Conservation (phyloP, 306 rosid species). For the Betula pendula region DNA sequence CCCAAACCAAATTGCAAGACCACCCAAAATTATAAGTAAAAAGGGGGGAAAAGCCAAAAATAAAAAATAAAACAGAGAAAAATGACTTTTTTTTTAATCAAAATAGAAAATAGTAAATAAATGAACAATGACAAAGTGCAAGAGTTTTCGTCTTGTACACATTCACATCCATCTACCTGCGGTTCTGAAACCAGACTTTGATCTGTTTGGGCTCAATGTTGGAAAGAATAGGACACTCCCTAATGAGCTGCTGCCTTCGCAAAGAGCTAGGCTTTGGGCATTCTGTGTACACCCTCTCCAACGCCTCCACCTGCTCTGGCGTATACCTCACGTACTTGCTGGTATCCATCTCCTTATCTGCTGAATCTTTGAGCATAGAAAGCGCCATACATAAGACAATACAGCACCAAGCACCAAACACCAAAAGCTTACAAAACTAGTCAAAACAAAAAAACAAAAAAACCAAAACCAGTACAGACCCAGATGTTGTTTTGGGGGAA, state of each 20-base stretch:
- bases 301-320: conserved; percentile 93
- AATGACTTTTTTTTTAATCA: not conserved
- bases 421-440: conserved; percentile 6
- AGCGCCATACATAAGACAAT: conserved; percentile 55
- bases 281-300: conserved; percentile 91
- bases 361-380: conserved; percentile 64
- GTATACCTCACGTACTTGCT: conserved; percentile 95
- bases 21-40: not conserved
- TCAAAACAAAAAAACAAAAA: not conserved
- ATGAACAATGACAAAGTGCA: not conserved
- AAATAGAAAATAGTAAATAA: not conserved
- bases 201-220: conserved; percentile 97
- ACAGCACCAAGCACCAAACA: not conserved
- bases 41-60: not conserved
- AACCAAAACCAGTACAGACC: conserved; percentile 10
- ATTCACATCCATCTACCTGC: conserved; percentile 52
- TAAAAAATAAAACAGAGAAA: not conserved
- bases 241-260: conserved; percentile 89
- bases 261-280: conserved; percentile 95
- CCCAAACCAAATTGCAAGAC: not conserved
- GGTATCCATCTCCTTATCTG: conserved; percentile 67
- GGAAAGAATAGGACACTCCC: conserved; percentile 88
- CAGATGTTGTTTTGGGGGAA: not conserved
- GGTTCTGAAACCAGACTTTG: conserved; percentile 98
- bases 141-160: not conserved